A percentile compares a stretch with the other conserved stretches of the same genome.
These are phyloP conservation scores for Linderniella brevidens DNA, from an alignment of 257 asterid genomes.

Conservation along the genomic window DNA sequence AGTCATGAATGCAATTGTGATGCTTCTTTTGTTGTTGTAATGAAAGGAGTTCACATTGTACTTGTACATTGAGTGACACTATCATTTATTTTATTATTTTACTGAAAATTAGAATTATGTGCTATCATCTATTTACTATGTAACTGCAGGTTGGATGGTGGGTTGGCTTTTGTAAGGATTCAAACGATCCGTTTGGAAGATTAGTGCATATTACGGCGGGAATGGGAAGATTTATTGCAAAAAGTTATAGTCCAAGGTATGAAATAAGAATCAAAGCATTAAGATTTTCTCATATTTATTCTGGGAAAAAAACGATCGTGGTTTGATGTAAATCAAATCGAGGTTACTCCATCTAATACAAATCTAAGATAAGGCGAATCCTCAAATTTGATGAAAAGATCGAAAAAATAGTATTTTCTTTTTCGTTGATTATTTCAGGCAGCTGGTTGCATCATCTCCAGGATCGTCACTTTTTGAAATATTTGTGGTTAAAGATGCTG, in stretches of 20 bases:
- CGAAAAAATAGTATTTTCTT: too few relatives aligned
- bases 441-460: constrained; percentile 70
- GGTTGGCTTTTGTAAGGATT: constrained; percentile 87
- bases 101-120: too few relatives aligned
- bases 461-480: constrained; percentile 92
- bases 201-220: constrained; percentile 71
- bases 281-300: not conserved
- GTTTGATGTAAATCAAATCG: too few relatives aligned
- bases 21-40: constrained; percentile 3
- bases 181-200: constrained; percentile 88
- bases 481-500: constrained; percentile 67
- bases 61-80: too few relatives aligned
- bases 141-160: constrained; percentile 89
- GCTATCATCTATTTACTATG: too few relatives aligned
- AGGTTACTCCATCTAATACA: too few relatives aligned
- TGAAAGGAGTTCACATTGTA: too few relatives aligned
- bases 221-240: constrained; percentile 76
- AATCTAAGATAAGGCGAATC: too few relatives aligned
- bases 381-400: too few relatives aligned
- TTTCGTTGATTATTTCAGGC: constrained; percentile 30
- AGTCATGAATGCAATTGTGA: constrained; percentile 9
- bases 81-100: too few relatives aligned
- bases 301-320: not conserved
- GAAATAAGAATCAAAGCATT: constrained; percentile 4
- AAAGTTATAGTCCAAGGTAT: constrained; percentile 87